Evolutionary conservation across 2,329 filamentous ascomycete species (phyloP), one percentile per base, ranked within the genome.

Genomic region (Alternaria incomplexa): DNA sequence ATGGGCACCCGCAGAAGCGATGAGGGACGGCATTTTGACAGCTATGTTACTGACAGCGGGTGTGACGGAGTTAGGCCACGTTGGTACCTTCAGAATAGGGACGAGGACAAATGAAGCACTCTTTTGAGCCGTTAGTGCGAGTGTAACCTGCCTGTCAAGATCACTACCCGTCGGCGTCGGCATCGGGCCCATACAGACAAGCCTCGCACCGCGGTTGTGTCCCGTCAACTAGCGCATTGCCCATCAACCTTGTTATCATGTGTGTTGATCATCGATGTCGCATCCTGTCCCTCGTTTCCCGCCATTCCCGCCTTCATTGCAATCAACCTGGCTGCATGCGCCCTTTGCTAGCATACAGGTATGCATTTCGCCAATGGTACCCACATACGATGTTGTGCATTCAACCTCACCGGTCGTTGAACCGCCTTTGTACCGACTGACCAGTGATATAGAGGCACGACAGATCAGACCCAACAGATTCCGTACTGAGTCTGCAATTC

Each of bases 31-130:
- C 48, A 67, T 74, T 71, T 77, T 76, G 74, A 76, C 75, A 76
- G 72, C 65, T 69, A 60, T 66, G 73, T 70, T 69, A 72, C 69
- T 74, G 71, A 75, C 72, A 75, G 71, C 74, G 71, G 73, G 64
- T 74, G 68, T 70, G 65, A 67, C 68, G 67, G 56, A 63, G 66
- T 73, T 69, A 75, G 67, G 58, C 72, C 71, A 77, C 63, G 59
- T 68, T 60, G 60, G 71, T 73, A 68, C 28, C 55, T 72, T 68
- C 61, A 46, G 28, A 58, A 47, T 23, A 58, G 46, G 30, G 45
- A 43, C 51, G 65, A 56, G 63, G 55, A 69, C 52, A 61, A 48
- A 64, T 61, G 58, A 50, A 61, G 47, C 61, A 30, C 43, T 52
- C 52, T 56, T 28, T 45, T 61, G 56, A 47, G 53, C 48, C 44